Evolutionary conservation across 1,284 basidiomycete species (phyloP), one percentile per base, ranked within the genome.

Genomic region (Golubevia sp.): DNA sequence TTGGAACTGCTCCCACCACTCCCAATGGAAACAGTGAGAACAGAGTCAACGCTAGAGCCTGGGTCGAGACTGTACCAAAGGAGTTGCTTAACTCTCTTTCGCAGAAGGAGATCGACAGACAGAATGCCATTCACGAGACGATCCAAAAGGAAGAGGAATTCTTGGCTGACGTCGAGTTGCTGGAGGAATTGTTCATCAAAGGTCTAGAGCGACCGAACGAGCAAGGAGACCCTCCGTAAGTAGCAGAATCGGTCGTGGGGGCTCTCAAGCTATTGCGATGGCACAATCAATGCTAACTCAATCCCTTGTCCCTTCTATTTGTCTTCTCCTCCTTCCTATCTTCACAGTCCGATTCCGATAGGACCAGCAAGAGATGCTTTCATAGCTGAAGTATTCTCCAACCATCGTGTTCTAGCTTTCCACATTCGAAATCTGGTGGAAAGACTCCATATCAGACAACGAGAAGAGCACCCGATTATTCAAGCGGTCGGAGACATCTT

Each of bases 61-160:
- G 94, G 94, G 86, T 88, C 2, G 87, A 89, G 57, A 88, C 89
- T 2, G 89, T 95, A 2, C 88, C 92, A 56, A 85, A 85, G 20
- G 86, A 90, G 56, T 84, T 96, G 13, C 86, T 95, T 25, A 86
- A 85, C 0, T 88, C 88, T 18, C 85, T 97, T 11, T 88, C 91
- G 0, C 88, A 90, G 60, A 89, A 88, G 69, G 93, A 97, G 84
- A 88, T 93, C 56, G 90, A 89, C 67, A 89, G 94, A 8, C 96
- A 98, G 84, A 90, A 91, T 50, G 89, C 96, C 75, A 96, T 99
- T 60, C 90, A 92, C 76, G 94, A 95, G 84, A 90, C 95, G 49
- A 91, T 99, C 68, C 89, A 88, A 76, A 91, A 93, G 68, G 96
- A 99, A 84, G 90, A 92, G 73, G 90, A 93, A 76, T 98, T 97